Conservation (phyloP, 768 basidiomycete genomes). For the Lactifluus pinguis region DNA sequence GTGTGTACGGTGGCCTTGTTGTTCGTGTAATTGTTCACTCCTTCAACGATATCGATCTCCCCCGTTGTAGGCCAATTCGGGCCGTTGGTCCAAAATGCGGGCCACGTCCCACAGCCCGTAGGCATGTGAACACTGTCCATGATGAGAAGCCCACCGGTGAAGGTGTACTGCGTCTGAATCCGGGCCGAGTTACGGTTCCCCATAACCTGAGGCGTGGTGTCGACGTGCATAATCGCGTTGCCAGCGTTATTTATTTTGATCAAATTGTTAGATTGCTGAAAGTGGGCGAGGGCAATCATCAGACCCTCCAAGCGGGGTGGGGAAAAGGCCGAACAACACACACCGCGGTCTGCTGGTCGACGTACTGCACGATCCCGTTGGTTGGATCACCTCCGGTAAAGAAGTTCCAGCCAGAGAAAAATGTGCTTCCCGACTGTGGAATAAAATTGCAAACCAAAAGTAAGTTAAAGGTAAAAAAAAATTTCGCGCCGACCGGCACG, state of each 20-base stretch:
- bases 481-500: conserved; percentile 9
- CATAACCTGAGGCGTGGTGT: conserved; percentile 69
- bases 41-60: conserved; percentile 83
- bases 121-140: conserved; percentile 88
- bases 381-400: conserved; percentile 66
- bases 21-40: conserved; percentile 69
- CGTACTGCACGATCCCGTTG: conserved; percentile 57
- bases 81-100: conserved; percentile 39
- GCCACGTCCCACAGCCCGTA: conserved; percentile 84
- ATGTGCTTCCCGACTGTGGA: conserved; percentile 50
- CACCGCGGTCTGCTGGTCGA: conserved; percentile 53
- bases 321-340: conserved; percentile 17
- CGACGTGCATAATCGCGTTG: conserved; percentile 81
- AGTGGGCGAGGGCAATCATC: background rate
- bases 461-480: background rate
- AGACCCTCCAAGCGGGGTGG: conserved; percentile 1
- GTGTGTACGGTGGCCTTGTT: conserved; percentile 83
- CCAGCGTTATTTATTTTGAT: conserved; percentile 58
- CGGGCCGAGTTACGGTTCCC: conserved; percentile 68
- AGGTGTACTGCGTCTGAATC: conserved; percentile 53
- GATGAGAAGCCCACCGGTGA: conserved; percentile 61
- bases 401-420: conserved; percentile 82
- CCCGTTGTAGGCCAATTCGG: conserved; percentile 59
- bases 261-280: conserved; percentile 48
- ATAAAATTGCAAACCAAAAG: background rate